A percentile compares a stretch with the other conserved stretches of the same genome.
phyloP scores from a whole-genome alignment of 2,329 filamentous ascomycete species.

The Xylaria multiplex region DNA sequence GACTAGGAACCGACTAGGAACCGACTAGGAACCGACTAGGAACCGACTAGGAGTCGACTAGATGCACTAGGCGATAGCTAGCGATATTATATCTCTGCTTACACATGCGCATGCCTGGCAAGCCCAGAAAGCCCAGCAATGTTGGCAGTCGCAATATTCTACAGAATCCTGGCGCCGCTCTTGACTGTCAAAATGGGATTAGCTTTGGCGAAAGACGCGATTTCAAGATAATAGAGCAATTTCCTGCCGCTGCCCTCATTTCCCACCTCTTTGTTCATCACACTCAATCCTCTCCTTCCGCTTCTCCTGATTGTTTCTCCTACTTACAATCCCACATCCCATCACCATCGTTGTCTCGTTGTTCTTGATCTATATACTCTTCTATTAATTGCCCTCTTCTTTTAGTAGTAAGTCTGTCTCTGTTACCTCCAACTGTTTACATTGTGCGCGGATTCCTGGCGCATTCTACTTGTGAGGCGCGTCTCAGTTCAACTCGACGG shows the following conservation, averaged over 20 bases:
- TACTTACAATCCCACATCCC: slow-evolving; percentile 10
- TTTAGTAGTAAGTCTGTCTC: slow-evolving; percentile 39
- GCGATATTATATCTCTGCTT: slow-evolving; percentile 4
- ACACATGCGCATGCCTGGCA: slow-evolving; percentile 1
- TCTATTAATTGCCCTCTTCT: slow-evolving; percentile 27
- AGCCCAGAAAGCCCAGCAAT: no score
- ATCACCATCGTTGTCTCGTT: slow-evolving; percentile 30
- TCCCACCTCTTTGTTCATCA: slow-evolving; percentile 11
- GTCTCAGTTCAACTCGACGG: slow-evolving; percentile 2
- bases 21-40: no score
- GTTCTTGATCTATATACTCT: slow-evolving; percentile 26
- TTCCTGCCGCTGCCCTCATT: slow-evolving; percentile 21
- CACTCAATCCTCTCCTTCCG: not conserved
- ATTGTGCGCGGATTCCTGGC: not conserved
- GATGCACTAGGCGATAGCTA: not conserved
- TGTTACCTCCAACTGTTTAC: slow-evolving; percentile 1
- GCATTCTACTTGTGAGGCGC: slow-evolving; percentile 12
- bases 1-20: not conserved
- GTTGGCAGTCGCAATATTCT: slow-evolving; percentile 13
- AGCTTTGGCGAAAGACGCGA: slow-evolving; percentile 25
- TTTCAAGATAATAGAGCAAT: slow-evolving; percentile 31
- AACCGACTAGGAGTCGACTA: no score
- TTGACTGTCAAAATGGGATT: slow-evolving; percentile 28
- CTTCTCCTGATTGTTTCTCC: slow-evolving; percentile 9
- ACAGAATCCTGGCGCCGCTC: slow-evolving; percentile 21